Conservation (phyloP, 805 yeast species). For the Wickerhamiella lipophila region DNA sequence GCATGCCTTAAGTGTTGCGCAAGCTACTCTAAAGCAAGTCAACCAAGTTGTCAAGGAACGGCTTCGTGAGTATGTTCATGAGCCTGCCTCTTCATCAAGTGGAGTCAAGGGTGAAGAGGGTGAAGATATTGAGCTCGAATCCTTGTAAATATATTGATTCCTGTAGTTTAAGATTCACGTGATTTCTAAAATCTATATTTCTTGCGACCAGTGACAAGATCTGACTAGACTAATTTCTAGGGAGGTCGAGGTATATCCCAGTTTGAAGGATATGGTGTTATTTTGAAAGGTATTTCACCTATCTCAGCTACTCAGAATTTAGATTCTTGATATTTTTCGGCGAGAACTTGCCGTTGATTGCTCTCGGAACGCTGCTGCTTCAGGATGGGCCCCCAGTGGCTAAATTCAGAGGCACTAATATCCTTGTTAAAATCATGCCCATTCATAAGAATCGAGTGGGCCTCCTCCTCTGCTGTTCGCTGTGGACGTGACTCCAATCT, state of each 20-base stretch:
- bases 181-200: no score
- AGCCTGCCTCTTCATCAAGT: conserved; percentile 4
- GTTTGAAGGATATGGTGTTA: no score
- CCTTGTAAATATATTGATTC: no score
- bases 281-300: no score
- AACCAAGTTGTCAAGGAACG: conserved; percentile 46
- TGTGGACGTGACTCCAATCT: not conserved
- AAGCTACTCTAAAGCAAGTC: conserved; percentile 46
- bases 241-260: no score
- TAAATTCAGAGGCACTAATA: not conserved
- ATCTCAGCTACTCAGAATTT: no score
- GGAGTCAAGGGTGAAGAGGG: not conserved
- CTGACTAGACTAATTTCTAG: no score
- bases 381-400: not conserved
- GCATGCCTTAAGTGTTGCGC: conserved; percentile 52
- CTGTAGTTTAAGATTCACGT: no score
- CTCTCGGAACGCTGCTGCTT: not conserved
- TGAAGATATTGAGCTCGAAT: conserved; percentile 1
- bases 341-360: not conserved
- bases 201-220: no score
- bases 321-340: no score
- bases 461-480: not conserved
- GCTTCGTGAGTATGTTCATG: conserved; percentile 40
- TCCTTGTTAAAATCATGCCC: not conserved
- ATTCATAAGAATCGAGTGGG: not conserved